These are phyloP conservation scores for Phytophthora quininea DNA, from an alignment of 352 stramenopile genomes.

Conservation along the genomic window DNA sequence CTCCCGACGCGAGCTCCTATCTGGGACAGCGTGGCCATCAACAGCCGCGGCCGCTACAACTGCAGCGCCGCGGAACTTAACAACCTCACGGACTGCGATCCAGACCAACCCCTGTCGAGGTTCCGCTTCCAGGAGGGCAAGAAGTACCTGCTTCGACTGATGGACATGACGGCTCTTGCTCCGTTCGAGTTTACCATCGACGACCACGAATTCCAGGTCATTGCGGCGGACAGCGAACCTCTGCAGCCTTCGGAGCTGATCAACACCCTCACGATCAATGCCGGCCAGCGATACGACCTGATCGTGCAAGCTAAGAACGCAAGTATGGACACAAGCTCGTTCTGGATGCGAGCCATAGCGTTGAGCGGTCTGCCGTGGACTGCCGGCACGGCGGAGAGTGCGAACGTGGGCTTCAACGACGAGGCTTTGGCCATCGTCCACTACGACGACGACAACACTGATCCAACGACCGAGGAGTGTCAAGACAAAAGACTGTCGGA, in stretches of 20 bases:
- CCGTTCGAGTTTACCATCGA: slow-evolving; percentile 44
- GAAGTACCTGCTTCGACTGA: slow-evolving; percentile 35
- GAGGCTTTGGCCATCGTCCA: slow-evolving; percentile 31
- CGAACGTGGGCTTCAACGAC: slow-evolving; percentile 26
- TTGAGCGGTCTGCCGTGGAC: slow-evolving; percentile 26
- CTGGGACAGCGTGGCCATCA: slow-evolving; percentile 38
- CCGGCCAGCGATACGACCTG: slow-evolving; percentile 39
- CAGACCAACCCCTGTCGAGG: slow-evolving; percentile 19
- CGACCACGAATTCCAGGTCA: slow-evolving; percentile 39
- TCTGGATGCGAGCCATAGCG: slow-evolving; percentile 40
- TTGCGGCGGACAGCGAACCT: slow-evolving; percentile 31
- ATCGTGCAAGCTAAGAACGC: slow-evolving; percentile 31
- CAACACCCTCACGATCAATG: slow-evolving; percentile 38
- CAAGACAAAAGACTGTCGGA: slow-evolving; percentile 17
- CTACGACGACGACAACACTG: slow-evolving; percentile 16
- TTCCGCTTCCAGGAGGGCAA: slow-evolving; percentile 28
- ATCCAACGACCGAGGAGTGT: slow-evolving; percentile 22
- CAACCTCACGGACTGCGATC: slow-evolving; percentile 16
- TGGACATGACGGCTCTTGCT: slow-evolving; percentile 36
- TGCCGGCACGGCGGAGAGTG: slow-evolving; percentile 8
- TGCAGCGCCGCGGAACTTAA: slow-evolving; percentile 24
- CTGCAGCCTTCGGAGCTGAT: slow-evolving; percentile 25
- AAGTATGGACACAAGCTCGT: slow-evolving; percentile 13
- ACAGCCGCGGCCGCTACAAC: slow-evolving; percentile 40
- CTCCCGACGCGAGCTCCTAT: slow-evolving; percentile 11